Base-by-base conservation (phyloP, 805 yeast species). In the Lachancea kluyveri region DNA sequence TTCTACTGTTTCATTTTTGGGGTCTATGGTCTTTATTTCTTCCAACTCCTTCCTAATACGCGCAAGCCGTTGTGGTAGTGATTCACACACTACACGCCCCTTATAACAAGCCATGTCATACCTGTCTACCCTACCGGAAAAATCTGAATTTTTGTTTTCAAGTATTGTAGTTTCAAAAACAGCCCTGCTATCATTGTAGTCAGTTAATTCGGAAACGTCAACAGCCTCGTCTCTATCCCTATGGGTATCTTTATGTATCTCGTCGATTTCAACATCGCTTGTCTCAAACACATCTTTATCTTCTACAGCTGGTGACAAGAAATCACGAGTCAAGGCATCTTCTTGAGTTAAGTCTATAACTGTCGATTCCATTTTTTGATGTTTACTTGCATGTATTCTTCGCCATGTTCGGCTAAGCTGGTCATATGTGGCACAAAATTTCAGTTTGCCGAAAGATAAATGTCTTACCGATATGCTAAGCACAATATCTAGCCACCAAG, bases 1-100 rank as follows among this genome's bases (percentile, higher is more conserved):
- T 19, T 19, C 9, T 10, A 7, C 21, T 8, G 21, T 19, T 8
- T 19, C 21, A 19, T 19, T 10, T 19, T 7, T 16, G 4, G 22
- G 28, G 7, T 34, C 29, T 21, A 28, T n/a, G 14, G 16, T 13
- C 21, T 26, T 23, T 7, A 36, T 25, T 26, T 37, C 43, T 11
- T 37, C 31, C 16, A 41, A 24, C 21, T 41, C 45, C 16, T 41
- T 20, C 21, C 33, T 21, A 7, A 39, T 41, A 2, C 41, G 41
- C n/a, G 36, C 31, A 21, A 41, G 21, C 19, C 24, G 27, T 9
- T 27, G 31, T 8, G 33, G 25, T 3, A 26, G 19, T 17, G 22
- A 22, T 13, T 34, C 34, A 12, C 6, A 9, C 4, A 21, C 21
- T 10, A 12, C 11, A 25, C 14, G 6, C n/a, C 14, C 10, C 13